Evolutionary conservation across 192 early-diverging fungal species (phyloP), one percentile per base, ranked within the genome.

Genomic region (Coemansia sp.): DNA sequence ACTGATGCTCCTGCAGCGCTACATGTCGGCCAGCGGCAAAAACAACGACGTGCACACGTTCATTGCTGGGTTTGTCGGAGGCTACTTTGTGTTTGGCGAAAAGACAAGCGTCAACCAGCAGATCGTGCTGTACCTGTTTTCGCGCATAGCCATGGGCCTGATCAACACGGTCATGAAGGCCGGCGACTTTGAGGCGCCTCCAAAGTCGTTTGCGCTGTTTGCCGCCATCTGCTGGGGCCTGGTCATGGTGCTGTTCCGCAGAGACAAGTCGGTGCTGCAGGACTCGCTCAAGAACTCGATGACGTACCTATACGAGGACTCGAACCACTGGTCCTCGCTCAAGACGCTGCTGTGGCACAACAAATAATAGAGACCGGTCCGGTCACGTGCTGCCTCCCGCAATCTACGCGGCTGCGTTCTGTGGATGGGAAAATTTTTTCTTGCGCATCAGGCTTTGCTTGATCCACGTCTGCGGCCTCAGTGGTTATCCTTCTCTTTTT

Each of bases 71-170:
- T 58, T 89, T 32, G 78, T 95, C 24, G 93, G 95, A 9, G 93
- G 93, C 5, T 95, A 93, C 67, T 68, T 88, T 75, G 85, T 98
- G 13, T 98, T 98, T 84, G 91, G 92, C 27, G 86, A 93, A 49
- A 93, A 96, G 63, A 96, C 89, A 58, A 89, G 85, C 67, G 83
- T 98, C 61, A 98, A 98, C 74, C 87, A 95, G 60, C 95, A 98
- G 83, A 98, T 98, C 52, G 85, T 91, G 0, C 71, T 96, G 40
- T 98, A 98, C 53, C 72, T 98, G 33, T 94, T 98, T 64, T 94
- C 93, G 15, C 85, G 95, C 20, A 85, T 98, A 34, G 65, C 87
- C 60, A 80, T 93, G 60, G 95, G 92, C 5, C 52, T 94, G 24
- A 92, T 89, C 46, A 91, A 92, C 69, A 51, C 91, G 26, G 80